Base-by-base conservation (phyloP, 495 filamentous ascomycete genomes). In the Mycothermus thermophilus region DNA sequence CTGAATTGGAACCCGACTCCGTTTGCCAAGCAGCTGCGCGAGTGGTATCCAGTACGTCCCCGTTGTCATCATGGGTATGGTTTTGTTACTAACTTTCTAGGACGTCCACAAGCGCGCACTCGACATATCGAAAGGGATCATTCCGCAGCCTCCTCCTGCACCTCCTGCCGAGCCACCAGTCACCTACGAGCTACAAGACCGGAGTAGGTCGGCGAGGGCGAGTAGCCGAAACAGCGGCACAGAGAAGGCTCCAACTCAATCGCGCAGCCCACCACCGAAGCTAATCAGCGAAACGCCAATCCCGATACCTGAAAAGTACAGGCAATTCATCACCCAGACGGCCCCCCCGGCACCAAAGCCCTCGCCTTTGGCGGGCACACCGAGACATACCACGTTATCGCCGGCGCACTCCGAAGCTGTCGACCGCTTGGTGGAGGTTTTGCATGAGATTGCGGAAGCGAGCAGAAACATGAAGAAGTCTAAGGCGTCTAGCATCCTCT, bases 1-100 rank as follows among this genome's bases (percentile, higher is more conserved):
- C 27, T 52, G 12, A 21, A 25, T 2, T 62, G 58, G 60, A 31
- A 50, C 6, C 34, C 36, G 5, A 67, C 64, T 1, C 21, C 17
- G 5, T 60, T 71, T 17, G 42, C 58, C 30, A 44, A 48, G 11
- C 57, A 51, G 48, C 30, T 69, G 16, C 38, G 42, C 5, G 20
- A 37, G 1, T 30, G 44, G 36, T 51, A 55, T 35, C 49, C 55
- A 0, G 63, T 67, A 47, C 27, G 56, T 29, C 11, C 5, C 20
- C 4, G 35, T 0, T 9, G 9, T 5, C 12, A 18, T 4, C 16
- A 11, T 1, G 5, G 7, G 14, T 12, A 3, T 2, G 13, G 4
- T n/a, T 15, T 11, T 10, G 7, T 4, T 11, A 16, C 38, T 35
- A 21, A 35, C 17, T 15, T 10, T 26, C 14, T 9, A 41, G 34